These are phyloP conservation scores for Phytophthora agathidicida DNA, from an alignment of 352 stramenopile species.

Conservation along the genomic window DNA sequence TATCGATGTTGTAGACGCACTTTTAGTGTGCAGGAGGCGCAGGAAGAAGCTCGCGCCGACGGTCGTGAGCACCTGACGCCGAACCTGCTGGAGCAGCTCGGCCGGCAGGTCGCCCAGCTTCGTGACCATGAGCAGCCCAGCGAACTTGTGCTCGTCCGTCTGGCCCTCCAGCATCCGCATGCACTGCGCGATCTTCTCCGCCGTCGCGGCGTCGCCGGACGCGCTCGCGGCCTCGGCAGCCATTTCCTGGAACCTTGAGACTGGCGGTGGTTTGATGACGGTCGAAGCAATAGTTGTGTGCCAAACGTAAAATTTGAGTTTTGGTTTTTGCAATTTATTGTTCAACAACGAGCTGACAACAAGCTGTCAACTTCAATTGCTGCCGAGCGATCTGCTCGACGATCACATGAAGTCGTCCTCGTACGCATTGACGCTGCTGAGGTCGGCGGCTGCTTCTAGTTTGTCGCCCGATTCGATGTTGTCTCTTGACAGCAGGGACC, in stretches of 20 bases:
- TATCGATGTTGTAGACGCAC: constrained; percentile 18
- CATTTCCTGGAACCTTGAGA: constrained; percentile 20
- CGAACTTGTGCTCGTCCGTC: constrained; percentile 89
- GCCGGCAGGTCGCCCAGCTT: constrained; percentile 63
- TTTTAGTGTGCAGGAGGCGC: constrained; percentile 78
- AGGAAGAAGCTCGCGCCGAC: constrained; percentile 79
- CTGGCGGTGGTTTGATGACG: constrained; percentile 5
- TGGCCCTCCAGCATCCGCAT: constrained; percentile 71
- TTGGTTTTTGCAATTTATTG: constrained; percentile 1
- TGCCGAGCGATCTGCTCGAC: too few species aligned
- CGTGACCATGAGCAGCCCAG: constrained; percentile 86
- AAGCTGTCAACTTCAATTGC: not conserved
- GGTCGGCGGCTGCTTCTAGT: constrained; percentile 50
- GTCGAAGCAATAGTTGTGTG: constrained; percentile 16
- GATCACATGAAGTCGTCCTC: constrained; percentile 84
- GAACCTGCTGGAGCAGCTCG: constrained; percentile 55
- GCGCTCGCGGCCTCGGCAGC: constrained; percentile 10
- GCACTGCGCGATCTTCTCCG: constrained; percentile 57
- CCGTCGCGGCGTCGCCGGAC: constrained; percentile 1
- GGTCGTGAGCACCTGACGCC: constrained; percentile 61
- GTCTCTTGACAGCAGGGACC: constrained; percentile 64
- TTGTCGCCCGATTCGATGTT: constrained; percentile 63
- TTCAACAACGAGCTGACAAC: too few species aligned
- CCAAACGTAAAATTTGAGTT: not conserved
- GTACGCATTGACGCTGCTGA: constrained; percentile 74